Evolutionary conservation across 2,329 filamentous ascomycete species (phyloP).

Genomic region (Microascus cirrosus): DNA sequence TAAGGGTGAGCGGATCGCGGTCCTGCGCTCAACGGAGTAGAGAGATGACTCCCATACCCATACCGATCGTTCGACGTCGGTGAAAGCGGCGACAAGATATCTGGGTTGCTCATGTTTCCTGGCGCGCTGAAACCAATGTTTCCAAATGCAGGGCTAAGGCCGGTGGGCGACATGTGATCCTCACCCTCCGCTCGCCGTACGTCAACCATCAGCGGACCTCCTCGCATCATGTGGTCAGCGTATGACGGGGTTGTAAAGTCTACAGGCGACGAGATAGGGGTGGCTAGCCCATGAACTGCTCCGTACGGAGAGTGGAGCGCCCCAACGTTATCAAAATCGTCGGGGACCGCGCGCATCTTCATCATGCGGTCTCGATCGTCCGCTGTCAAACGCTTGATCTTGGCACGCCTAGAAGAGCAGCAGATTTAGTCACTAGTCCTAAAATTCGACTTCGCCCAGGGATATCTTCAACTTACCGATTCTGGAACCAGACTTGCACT

Average conservation of each 20-base stretch:
- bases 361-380: conserved; percentile 62
- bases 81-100: conserved; percentile 47
- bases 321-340: conserved; percentile 60
- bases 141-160: conserved; percentile 56
- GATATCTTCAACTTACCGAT: conserved; percentile 51
- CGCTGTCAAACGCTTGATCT: conserved; percentile 60
- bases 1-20: conserved; percentile 41
- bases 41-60: conserved; percentile 35
- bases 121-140: conserved; percentile 52
- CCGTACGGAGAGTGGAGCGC: conserved; percentile 58
- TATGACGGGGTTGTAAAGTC: conserved; percentile 39
- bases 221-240: conserved; percentile 49
- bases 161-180: conserved; percentile 56
- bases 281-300: conserved; percentile 41
- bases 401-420: conserved; percentile 42
- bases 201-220: conserved; percentile 54
- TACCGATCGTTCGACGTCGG: conserved; percentile 43
- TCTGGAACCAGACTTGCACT: conserved; percentile 98
- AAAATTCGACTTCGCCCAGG: neutral
- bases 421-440: conserved; percentile 3
- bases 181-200: conserved; percentile 51
- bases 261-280: conserved; percentile 34
- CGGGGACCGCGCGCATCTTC: conserved; percentile 59
- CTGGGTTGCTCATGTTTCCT: conserved; percentile 35
- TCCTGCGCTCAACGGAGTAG: conserved; percentile 33